These are phyloP conservation scores for Phanerochaete sordida DNA, from an alignment of 768 basidiomycete genomes.

Conservation along the genomic window DNA sequence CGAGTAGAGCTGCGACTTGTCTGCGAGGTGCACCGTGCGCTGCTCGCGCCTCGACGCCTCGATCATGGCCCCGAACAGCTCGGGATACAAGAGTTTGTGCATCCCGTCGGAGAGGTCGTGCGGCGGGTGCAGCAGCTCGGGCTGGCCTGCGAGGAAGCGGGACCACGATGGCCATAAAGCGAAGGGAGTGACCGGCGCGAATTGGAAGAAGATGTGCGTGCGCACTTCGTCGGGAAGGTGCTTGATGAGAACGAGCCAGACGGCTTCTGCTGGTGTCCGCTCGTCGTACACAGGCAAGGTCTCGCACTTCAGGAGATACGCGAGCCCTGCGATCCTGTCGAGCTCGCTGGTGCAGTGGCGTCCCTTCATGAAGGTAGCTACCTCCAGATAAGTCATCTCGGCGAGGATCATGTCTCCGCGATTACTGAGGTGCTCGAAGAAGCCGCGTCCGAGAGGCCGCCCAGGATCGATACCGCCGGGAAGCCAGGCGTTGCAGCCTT, in stretches of 20 bases:
- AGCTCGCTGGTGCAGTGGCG: not conserved
- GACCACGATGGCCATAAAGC: too few relatives aligned
- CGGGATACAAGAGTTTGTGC: too few relatives aligned
- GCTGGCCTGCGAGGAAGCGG: too few relatives aligned
- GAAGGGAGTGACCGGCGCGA: too few relatives aligned
- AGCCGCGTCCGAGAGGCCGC: not conserved
- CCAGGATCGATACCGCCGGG: not conserved
- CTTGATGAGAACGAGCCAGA: not conserved
- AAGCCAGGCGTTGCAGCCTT: not conserved
- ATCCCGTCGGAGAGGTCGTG: too few relatives aligned
- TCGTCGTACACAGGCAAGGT: not conserved
- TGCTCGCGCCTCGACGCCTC: too few relatives aligned
- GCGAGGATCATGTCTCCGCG: too few relatives aligned
- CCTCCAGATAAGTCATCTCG: not conserved
- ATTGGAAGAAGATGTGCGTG: not conserved
- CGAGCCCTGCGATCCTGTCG: not conserved
- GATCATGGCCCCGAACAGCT: too few relatives aligned
- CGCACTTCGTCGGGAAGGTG: not conserved
- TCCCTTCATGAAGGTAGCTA: not conserved
- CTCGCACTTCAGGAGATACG: not conserved
- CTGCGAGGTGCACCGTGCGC: too few relatives aligned
- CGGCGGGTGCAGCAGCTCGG: too few relatives aligned
- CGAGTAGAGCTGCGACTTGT: too few relatives aligned
- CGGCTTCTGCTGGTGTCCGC: not conserved
- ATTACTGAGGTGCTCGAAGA: too few relatives aligned